Conservation (phyloP, 306 rosid genomes). For the Vicia sativa region DNA sequence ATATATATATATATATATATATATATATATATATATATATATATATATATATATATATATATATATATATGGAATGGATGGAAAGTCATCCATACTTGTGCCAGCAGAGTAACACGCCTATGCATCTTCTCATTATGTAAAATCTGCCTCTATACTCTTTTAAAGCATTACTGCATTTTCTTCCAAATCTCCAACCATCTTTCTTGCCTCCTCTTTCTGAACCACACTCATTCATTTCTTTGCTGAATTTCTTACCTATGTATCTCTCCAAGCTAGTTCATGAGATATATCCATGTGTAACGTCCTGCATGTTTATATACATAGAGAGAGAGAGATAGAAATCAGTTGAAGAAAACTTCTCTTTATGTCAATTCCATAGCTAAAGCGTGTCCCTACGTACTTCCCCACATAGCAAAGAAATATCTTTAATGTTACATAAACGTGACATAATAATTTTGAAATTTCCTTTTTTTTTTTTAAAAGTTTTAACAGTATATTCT, state of each 20-base stretch:
- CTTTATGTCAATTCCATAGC: too few species aligned
- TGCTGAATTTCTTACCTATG: too few species aligned
- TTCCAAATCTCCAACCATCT: constrained; percentile 28
- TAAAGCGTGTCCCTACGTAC: too few species aligned
- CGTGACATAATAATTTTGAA: background rate
- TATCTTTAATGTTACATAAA: background rate
- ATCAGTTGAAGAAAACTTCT: too few species aligned
- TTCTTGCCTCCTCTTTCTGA: constrained; percentile 16
- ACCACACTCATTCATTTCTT: constrained; percentile 32
- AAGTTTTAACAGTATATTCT: background rate
- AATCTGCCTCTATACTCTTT: constrained; percentile 49
- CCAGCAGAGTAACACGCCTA: constrained; percentile 45
- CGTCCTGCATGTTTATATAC: constrained; percentile 27
- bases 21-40: too few species aligned
- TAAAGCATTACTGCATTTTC: constrained; percentile 11
- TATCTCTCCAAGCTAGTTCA: background rate
- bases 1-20: too few species aligned
- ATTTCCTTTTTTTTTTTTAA: background rate
- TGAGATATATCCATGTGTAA: background rate
- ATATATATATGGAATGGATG: too few species aligned
- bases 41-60: too few species aligned
- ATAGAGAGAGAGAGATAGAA: background rate
- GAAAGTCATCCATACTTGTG: constrained; percentile 39
- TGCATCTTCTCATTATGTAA: constrained; percentile 45
- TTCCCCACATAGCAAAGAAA: constrained; percentile 2